Conservation (phyloP, 2,329 filamentous ascomycete species). For the Fusarium sp. region DNA sequence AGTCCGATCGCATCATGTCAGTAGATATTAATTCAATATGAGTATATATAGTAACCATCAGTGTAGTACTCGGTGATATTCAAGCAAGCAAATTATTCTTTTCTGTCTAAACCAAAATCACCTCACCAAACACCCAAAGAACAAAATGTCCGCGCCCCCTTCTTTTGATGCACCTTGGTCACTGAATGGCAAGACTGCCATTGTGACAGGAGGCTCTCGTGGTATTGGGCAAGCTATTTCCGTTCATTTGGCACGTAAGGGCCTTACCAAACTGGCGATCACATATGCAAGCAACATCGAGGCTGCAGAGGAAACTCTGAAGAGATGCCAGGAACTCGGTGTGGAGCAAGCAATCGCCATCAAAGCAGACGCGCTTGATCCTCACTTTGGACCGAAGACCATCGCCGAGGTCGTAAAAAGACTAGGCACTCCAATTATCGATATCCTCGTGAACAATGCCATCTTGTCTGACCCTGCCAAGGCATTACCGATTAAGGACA, state of each 20-base stretch:
- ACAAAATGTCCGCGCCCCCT: neutral
- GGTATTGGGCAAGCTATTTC: neutral
- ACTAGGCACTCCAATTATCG: neutral
- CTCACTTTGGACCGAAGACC: neutral
- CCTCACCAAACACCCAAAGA: neutral
- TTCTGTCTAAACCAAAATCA: neutral
- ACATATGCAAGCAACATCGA: neutral
- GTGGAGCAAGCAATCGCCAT: neutral
- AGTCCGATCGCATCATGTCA: neutral
- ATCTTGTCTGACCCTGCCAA: neutral
- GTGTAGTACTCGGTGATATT: fast-evolving
- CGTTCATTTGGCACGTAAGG: neutral
- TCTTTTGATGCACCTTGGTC: neutral
- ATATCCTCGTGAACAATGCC: neutral
- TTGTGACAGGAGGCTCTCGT: neutral
- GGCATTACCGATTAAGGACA: neutral
- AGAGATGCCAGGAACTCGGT: neutral
- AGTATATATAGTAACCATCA: neutral
- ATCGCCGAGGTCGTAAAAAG: neutral
- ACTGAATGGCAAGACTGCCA: neutral
- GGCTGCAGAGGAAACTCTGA: neutral
- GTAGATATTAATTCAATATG: neutral
- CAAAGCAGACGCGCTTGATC: neutral
- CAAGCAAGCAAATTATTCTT: neutral
- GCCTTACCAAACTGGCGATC: neutral